Evolutionary conservation across 345 rosid species (phyloP).

Genomic region (Angophora floribunda): DNA sequence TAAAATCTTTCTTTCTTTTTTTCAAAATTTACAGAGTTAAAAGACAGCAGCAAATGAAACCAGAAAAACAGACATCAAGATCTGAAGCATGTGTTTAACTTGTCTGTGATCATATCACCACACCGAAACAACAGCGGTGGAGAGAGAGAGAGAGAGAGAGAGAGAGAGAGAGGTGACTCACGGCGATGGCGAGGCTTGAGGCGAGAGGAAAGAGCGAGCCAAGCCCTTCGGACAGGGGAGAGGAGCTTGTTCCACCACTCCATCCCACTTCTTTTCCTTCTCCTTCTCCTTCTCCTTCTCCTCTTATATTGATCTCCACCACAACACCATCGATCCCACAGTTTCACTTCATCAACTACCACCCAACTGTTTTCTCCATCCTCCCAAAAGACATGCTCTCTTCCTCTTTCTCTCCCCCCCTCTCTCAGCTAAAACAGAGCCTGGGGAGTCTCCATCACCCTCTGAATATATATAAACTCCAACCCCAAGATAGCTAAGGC

Average conservation of each 20-base stretch:
- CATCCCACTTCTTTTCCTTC: neutral
- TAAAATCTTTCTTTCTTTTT: neutral
- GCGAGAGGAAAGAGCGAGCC: slow-evolving; percentile 4
- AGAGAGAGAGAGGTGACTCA: neutral
- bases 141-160: neutral
- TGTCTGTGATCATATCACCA: neutral
- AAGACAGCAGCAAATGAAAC: neutral
- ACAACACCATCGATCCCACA: neutral
- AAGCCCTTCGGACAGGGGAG: slow-evolving; percentile 1
- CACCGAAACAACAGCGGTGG: neutral
- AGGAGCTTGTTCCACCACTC: neutral
- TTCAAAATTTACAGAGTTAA: neutral
- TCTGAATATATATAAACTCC: neutral
- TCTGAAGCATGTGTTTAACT: neutral
- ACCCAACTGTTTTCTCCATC: neutral
- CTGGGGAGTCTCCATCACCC: neutral
- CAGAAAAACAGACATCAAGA: neutral
- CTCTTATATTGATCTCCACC: neutral
- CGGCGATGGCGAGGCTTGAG: neutral
- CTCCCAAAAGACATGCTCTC: neutral
- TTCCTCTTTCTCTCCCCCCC: neutral
- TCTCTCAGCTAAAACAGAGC: neutral
- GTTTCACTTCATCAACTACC: neutral
- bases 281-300: neutral
- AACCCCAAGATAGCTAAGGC: neutral